A percentile compares a stretch with the other conserved stretches of the same genome.
Evolutionary conservation across 352 stramenopile species (phyloP).

Genomic region (Thalassiosira exigua): DNA sequence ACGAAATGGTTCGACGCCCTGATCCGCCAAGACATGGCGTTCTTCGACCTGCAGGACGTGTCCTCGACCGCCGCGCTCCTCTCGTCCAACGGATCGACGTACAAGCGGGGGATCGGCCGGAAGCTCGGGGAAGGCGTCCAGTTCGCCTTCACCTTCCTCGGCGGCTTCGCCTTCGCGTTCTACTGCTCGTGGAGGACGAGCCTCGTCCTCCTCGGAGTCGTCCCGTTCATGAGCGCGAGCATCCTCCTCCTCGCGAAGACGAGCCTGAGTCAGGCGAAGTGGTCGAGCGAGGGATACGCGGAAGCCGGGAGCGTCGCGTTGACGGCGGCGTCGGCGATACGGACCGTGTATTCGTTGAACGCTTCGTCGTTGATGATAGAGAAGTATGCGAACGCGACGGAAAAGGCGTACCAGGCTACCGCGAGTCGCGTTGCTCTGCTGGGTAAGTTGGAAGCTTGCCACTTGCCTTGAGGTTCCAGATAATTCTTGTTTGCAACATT

Average conservation of each 20-base stretch:
- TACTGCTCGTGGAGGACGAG: constrained; percentile 56
- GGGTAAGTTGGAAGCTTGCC: constrained; percentile 49
- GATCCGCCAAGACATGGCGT: constrained; percentile 45
- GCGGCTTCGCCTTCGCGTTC: constrained; percentile 35
- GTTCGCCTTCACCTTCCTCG: constrained; percentile 21
- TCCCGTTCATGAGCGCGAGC: constrained; percentile 47
- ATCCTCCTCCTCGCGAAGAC: constrained; percentile 45
- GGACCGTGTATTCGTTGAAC: constrained; percentile 78
- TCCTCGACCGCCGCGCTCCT: constrained; percentile 38
- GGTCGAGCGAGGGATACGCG: constrained; percentile 31
- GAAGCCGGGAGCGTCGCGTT: constrained; percentile 52
- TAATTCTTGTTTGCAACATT: background rate
- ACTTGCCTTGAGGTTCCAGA: background rate
- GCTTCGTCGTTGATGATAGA: constrained; percentile 61
- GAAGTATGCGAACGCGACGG: constrained; percentile 68
- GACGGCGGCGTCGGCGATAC: constrained; percentile 63
- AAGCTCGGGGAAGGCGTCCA: constrained; percentile 55
- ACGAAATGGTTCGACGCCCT: constrained; percentile 17
- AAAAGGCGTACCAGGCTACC: constrained; percentile 49
- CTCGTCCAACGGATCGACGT: constrained; percentile 40
- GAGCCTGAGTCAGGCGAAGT: constrained; percentile 50
- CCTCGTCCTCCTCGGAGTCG: constrained; percentile 50
- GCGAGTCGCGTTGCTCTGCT: constrained; percentile 36
- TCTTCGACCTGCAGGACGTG: constrained; percentile 50
- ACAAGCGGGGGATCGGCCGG: constrained; percentile 52